A percentile compares a stretch with the other conserved stretches of the same genome.
phyloP scores from a whole-genome alignment of 139 green algal genomes.

The Pseudopediastrum boryanum region DNA sequence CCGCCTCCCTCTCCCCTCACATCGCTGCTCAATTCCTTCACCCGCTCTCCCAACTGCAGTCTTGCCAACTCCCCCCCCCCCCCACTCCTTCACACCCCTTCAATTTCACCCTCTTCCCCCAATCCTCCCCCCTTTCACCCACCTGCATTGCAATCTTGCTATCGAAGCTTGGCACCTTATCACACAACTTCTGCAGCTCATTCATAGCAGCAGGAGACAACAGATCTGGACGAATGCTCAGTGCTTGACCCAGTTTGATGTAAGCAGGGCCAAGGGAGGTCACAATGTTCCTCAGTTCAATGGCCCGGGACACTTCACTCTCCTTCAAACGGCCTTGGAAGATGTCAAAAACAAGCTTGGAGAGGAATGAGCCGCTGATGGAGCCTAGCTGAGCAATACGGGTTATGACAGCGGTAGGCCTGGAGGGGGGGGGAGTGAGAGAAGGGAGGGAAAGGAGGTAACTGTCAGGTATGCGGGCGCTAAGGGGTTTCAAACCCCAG shows the following conservation, averaged over 20 bases:
- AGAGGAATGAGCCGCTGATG: conserved; percentile 85
- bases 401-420: conserved; percentile 80
- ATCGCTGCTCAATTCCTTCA: no score
- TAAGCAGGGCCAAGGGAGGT: conserved; percentile 94
- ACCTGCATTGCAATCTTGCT: conserved; percentile 60
- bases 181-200: conserved; percentile 99
- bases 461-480: no score
- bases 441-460: no score
- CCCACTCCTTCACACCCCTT: no score
- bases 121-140: no score
- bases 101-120: no score
- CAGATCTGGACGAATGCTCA: conserved; percentile 96
- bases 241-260: conserved; percentile 97
- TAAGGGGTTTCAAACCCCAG: no score
- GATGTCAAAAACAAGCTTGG: conserved; percentile 43
- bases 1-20: no score
- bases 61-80: no score
- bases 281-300: conserved; percentile 95
- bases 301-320: conserved; percentile 73
- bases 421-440: no score
- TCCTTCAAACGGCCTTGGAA: conserved; percentile 45
- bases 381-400: conserved; percentile 88
- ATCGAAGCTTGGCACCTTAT: conserved; percentile 96
- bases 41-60: no score
- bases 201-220: conserved; percentile 95